phyloP scores from a whole-genome alignment of 495 filamentous ascomycete genomes.

The Daldinia grandis region DNA sequence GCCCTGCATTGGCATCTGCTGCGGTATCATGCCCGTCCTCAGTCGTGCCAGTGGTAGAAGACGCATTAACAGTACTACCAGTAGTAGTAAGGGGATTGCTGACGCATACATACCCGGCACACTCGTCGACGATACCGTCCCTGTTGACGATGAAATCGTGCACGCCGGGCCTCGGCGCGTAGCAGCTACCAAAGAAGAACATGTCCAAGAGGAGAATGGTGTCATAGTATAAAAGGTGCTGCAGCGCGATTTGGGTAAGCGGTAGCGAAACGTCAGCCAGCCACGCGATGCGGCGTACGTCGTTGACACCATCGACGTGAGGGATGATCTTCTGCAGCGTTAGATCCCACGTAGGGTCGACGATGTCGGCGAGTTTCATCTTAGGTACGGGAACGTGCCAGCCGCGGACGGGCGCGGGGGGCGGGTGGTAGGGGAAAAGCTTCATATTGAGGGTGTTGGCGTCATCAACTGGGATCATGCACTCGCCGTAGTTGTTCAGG shows the following conservation, averaged over 20 bases:
- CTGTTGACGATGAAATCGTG: slow-evolving; percentile 73
- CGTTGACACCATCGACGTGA: slow-evolving; percentile 88
- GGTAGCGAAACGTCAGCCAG: slow-evolving; percentile 84
- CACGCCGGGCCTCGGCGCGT: slow-evolving; percentile 81
- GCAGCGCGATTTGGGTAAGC: slow-evolving; percentile 81
- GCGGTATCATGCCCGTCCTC: slow-evolving; percentile 1
- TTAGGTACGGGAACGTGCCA: slow-evolving; percentile 94
- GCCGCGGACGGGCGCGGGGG: slow-evolving; percentile 77
- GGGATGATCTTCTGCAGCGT: slow-evolving; percentile 85
- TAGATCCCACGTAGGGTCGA: slow-evolving; percentile 90
- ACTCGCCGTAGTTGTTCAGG: slow-evolving; percentile 95
- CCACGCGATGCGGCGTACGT: slow-evolving; percentile 82
- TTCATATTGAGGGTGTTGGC: slow-evolving; percentile 97
- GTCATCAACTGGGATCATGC: slow-evolving; percentile 95
- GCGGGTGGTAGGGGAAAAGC: slow-evolving; percentile 83
- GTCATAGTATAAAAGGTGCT: slow-evolving; percentile 90
- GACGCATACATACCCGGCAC: slow-evolving; percentile 76
- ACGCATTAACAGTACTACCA: not conserved
- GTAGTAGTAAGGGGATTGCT: slow-evolving; percentile 20
- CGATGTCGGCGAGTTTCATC: slow-evolving; percentile 72
- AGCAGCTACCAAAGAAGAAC: slow-evolving; percentile 91
- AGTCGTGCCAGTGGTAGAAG: not conserved
- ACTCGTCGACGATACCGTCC: slow-evolving; percentile 81
- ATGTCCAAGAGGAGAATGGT: slow-evolving; percentile 88
- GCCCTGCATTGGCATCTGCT: slow-evolving; percentile 5